Percentiles rank a stretch among this genome's conserved stretches.
Conservation (phyloP, 1,284 basidiomycete species). For the Ceratobasidium sp. region DNA sequence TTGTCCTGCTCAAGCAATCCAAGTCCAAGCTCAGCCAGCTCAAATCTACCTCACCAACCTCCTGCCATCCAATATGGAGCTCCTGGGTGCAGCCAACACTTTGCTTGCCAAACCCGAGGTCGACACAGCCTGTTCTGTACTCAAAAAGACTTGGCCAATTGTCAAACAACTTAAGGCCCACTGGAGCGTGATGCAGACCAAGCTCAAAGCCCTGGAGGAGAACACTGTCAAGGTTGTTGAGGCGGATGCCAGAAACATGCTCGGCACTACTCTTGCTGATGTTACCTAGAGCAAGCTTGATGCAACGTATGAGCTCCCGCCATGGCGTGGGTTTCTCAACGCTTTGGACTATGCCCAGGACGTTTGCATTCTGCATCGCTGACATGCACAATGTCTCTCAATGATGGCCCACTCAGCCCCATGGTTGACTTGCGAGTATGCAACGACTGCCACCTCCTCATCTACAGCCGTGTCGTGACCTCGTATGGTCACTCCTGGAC, state of each 20-base stretch:
- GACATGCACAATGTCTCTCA: too few relatives aligned
- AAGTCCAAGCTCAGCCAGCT: constrained; percentile 98
- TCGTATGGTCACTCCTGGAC: too few relatives aligned
- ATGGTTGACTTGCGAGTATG: too few relatives aligned
- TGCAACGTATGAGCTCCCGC: constrained; percentile 63
- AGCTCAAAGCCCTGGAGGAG: constrained; percentile 86
- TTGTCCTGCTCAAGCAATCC: constrained; percentile 93
- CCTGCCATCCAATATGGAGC: constrained; percentile 86
- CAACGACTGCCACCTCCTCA: too few relatives aligned
- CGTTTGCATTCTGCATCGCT: constrained; percentile 84
- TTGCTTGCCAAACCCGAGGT: constrained; percentile 85
- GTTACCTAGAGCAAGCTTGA: constrained; percentile 79
- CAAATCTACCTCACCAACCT: constrained; percentile 92
- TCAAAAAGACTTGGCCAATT: constrained; percentile 80
- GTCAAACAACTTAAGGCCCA: constrained; percentile 87
- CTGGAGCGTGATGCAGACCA: constrained; percentile 79
- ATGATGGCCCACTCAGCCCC: too few relatives aligned
- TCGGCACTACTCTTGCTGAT: constrained; percentile 79
- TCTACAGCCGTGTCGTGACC: too few relatives aligned
- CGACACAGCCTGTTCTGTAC: constrained; percentile 76
- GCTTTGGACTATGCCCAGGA: constrained; percentile 92
- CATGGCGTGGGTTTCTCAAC: constrained; percentile 87
- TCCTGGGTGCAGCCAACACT: constrained; percentile 88
- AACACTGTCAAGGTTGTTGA: constrained; percentile 68
- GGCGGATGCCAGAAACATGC: constrained; percentile 66